Conservation (phyloP, 2,329 filamentous ascomycete genomes). For the Aspergillus ibericus region DNA sequence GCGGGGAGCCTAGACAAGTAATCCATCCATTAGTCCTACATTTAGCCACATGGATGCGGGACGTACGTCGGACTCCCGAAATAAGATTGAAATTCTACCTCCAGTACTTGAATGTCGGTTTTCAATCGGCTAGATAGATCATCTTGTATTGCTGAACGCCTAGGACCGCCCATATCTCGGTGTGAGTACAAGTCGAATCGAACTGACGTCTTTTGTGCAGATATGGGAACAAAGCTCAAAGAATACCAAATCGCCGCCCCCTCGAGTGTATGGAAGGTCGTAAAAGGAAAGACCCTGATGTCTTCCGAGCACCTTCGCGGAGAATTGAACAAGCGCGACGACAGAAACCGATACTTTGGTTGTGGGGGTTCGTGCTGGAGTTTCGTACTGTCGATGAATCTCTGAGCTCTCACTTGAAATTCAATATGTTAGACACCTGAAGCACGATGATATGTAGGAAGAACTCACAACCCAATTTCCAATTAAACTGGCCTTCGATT, state of each 20-base stretch:
- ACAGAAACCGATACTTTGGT: neutral
- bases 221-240: constrained; percentile 28
- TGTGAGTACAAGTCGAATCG: constrained; percentile 32
- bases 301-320: constrained; percentile 1
- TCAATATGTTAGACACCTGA: neutral
- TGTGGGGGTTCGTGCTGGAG: neutral
- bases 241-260: constrained; percentile 21
- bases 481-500: constrained; percentile 33
- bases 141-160: neutral
- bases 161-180: neutral
- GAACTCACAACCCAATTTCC: constrained; percentile 34
- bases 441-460: neutral
- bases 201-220: constrained; percentile 26
- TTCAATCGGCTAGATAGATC: constrained; percentile 3
- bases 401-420: constrained; percentile 10
- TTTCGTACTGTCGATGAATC: neutral
- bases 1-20: neutral
- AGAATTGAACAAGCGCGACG: neutral
- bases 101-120: constrained; percentile 7
- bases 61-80: constrained; percentile 6
- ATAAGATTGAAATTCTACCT: constrained; percentile 16
- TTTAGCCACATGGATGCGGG: neutral
- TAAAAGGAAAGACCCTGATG: constrained; percentile 24
- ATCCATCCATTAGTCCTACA: neutral
- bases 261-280: constrained; percentile 24